These are phyloP conservation scores for Fusarium coicis DNA, from an alignment of 2,329 filamentous ascomycete genomes.

Conservation along the genomic window DNA sequence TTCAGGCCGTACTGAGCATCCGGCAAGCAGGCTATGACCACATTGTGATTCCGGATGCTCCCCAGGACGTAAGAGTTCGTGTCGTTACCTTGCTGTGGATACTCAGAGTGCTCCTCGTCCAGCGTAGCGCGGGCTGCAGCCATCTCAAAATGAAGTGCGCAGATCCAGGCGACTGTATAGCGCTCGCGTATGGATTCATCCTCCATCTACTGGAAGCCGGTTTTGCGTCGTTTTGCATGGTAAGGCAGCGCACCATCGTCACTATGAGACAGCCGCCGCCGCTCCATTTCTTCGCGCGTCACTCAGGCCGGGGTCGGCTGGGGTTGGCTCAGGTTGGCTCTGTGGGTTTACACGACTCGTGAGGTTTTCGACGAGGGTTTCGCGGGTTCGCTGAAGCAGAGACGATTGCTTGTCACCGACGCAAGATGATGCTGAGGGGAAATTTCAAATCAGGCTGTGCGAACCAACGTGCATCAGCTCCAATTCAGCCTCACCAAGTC, in stretches of 20 bases:
- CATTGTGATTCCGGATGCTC: conserved; percentile 27
- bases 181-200: accelerated
- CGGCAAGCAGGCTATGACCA: conserved; percentile 44
- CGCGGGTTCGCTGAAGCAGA: accelerated
- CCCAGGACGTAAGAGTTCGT: conserved; percentile 34
- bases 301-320: accelerated
- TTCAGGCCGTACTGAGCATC: conserved; percentile 23
- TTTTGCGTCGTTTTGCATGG: not conserved
- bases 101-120: conserved; percentile 35
- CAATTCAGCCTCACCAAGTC: not conserved
- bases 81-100: conserved; percentile 17
- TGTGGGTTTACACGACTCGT: no score
- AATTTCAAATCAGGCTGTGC: not conserved
- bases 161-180: conserved; percentile 48
- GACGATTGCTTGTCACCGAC: accelerated
- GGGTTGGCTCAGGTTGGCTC: accelerated
- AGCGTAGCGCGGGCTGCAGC: conserved; percentile 43
- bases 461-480: not conserved
- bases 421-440: not conserved
- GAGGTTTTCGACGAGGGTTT: accelerated
- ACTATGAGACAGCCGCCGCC: not conserved
- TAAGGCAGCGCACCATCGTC: not conserved
- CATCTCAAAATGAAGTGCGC: conserved; percentile 41
- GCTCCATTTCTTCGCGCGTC: not conserved
- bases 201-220: accelerated